These are phyloP conservation scores for Ambrosiella xylebori DNA, from an alignment of 2,329 filamentous ascomycete species.

Conservation along the genomic window DNA sequence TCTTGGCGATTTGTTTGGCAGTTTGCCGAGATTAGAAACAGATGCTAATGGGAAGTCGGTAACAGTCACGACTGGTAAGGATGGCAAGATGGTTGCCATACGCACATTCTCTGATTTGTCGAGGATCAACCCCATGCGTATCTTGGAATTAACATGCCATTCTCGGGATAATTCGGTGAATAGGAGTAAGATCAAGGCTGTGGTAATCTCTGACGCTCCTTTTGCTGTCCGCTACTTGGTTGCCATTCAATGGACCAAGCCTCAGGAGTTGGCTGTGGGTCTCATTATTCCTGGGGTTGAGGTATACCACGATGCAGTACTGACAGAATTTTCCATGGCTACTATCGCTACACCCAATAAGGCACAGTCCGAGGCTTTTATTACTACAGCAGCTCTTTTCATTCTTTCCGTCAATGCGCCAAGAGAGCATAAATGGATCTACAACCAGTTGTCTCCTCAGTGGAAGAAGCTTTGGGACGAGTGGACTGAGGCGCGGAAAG, in stretches of 20 bases:
- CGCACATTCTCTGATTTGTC: slow-evolving; percentile 73
- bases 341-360: slow-evolving; percentile 54
- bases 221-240: slow-evolving; percentile 64
- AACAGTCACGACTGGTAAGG: slow-evolving; percentile 34
- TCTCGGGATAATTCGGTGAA: slow-evolving; percentile 46
- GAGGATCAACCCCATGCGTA: slow-evolving; percentile 56
- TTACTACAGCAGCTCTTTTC: slow-evolving; percentile 69
- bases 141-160: slow-evolving; percentile 76
- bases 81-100: slow-evolving; percentile 29
- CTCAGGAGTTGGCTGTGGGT: slow-evolving; percentile 35
- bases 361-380: slow-evolving; percentile 72
- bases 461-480: slow-evolving; percentile 84
- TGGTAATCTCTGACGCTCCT: slow-evolving; percentile 50
- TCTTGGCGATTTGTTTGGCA: slow-evolving; percentile 33
- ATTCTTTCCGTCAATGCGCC: slow-evolving; percentile 57
- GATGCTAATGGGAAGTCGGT: slow-evolving; percentile 41
- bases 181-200: slow-evolving; percentile 48
- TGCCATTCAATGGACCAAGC: slow-evolving; percentile 61
- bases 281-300: slow-evolving; percentile 24
- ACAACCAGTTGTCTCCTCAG: slow-evolving; percentile 54
- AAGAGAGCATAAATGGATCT: slow-evolving; percentile 67
- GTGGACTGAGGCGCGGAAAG: slow-evolving; percentile 53
- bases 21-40: slow-evolving; percentile 42
- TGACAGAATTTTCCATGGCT: slow-evolving; percentile 54
- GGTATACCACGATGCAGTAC: slow-evolving; percentile 23